A percentile compares a stretch with the other conserved stretches of the same genome.
phyloP scores from a whole-genome alignment of 2,329 filamentous ascomycete species.

The Zymoseptoria crescenta region DNA sequence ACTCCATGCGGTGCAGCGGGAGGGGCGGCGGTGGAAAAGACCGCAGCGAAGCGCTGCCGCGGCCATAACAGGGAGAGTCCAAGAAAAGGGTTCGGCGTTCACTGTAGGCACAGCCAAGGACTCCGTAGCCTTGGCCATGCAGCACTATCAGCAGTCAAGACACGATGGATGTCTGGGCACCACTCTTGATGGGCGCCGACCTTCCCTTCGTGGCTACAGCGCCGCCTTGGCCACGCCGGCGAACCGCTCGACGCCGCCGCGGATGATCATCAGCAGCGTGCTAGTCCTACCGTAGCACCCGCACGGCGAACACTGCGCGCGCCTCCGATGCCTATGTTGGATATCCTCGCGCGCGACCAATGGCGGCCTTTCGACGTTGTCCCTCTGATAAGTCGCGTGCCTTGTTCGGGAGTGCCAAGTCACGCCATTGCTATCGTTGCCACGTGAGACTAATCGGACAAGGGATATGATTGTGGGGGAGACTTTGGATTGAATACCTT shows the following conservation, averaged over 20 bases:
- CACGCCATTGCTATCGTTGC: background rate
- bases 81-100: background rate
- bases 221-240: slow-evolving; percentile 15
- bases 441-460: background rate
- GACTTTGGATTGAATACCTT: background rate
- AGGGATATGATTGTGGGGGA: background rate
- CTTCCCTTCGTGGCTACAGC: slow-evolving; percentile 14
- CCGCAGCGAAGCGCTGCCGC: background rate
- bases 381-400: background rate
- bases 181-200: slow-evolving; percentile 1
- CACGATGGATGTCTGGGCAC: background rate
- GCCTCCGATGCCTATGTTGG: background rate
- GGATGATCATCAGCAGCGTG: slow-evolving; percentile 6
- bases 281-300: slow-evolving; percentile 15
- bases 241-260: background rate
- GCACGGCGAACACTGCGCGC: background rate
- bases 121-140: background rate
- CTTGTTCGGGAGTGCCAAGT: background rate
- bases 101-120: background rate
- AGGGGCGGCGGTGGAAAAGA: background rate
- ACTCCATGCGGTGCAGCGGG: background rate
- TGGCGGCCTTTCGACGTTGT: background rate
- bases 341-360: slow-evolving; percentile 1
- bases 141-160: background rate
- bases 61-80: background rate